phyloP scores from a whole-genome alignment of 2,329 filamentous ascomycete genomes.

The Calonectria honghensis region DNA sequence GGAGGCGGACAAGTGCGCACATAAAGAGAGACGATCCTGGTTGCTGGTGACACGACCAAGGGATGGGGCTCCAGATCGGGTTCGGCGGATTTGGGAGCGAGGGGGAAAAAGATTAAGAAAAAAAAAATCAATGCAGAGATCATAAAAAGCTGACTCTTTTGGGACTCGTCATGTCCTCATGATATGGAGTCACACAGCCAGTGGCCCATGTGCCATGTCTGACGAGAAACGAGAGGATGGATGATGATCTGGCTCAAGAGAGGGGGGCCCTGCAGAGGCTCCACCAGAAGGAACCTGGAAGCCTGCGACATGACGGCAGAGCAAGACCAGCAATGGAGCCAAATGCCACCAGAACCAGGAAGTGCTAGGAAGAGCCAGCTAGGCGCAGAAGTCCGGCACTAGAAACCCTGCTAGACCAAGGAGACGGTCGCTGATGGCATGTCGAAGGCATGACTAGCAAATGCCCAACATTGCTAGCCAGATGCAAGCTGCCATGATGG shows the following conservation, averaged over 20 bases:
- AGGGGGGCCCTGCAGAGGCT: conserved; percentile 35
- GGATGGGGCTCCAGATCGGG: conserved; percentile 27
- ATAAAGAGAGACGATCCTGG: conserved; percentile 18
- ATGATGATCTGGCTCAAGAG: conserved; percentile 33
- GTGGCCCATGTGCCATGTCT: conserved; percentile 34
- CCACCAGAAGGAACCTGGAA: conserved; percentile 37
- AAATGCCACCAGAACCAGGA: conserved; percentile 1
- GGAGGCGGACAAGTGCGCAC: conserved; percentile 11
- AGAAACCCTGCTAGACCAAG: conserved; percentile 18
- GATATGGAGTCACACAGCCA: conserved; percentile 17
- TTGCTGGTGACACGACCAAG: conserved; percentile 29
- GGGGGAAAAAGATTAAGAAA: conserved; percentile 42
- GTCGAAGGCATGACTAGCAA: conserved; percentile 32
- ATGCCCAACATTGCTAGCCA: conserved; percentile 29
- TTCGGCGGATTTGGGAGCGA: conserved; percentile 40
- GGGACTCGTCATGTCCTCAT: conserved; percentile 23
- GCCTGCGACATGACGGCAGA: conserved; percentile 35
- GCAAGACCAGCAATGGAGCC: conserved; percentile 4
- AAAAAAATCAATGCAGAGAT: neutral
- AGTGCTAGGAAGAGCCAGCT: neutral
- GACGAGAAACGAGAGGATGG: conserved; percentile 36
- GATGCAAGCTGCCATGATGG: conserved; percentile 27
- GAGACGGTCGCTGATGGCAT: conserved; percentile 13
- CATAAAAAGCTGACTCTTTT: conserved; percentile 5
- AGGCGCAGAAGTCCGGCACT: conserved; percentile 24